These are phyloP conservation scores for Amanita thiersii DNA, from an alignment of 768 basidiomycete genomes.

Conservation along the genomic window DNA sequence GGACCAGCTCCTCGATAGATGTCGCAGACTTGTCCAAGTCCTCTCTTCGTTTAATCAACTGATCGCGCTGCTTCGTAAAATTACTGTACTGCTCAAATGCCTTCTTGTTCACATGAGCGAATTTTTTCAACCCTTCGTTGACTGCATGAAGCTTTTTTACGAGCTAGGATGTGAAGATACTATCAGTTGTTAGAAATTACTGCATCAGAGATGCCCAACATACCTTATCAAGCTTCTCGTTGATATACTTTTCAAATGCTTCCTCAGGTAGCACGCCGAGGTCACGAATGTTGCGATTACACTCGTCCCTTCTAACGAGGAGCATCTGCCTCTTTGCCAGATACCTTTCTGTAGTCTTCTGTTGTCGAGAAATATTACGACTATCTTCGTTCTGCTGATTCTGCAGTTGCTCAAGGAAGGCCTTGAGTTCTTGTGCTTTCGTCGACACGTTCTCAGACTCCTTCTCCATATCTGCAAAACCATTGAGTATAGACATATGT, in stretches of 20 bases:
- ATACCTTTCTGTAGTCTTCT: slow-evolving; percentile 94
- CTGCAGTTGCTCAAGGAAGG: slow-evolving; percentile 66
- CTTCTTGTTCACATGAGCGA: slow-evolving; percentile 98
- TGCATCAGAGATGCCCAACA: slow-evolving; percentile 16
- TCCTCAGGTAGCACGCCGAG: slow-evolving; percentile 95
- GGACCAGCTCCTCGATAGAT: slow-evolving; percentile 89
- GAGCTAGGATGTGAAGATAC: slow-evolving; percentile 39
- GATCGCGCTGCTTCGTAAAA: slow-evolving; percentile 96
- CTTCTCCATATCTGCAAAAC: slow-evolving; percentile 54
- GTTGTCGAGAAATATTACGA: slow-evolving; percentile 80
- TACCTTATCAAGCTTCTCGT: slow-evolving; percentile 82
- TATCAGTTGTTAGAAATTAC: background rate
- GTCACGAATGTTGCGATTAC: slow-evolving; percentile 91
- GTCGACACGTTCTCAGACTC: slow-evolving; percentile 54
- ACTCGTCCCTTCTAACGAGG: slow-evolving; percentile 79
- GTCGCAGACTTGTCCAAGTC: slow-evolving; percentile 86
- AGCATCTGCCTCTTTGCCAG: slow-evolving; percentile 89
- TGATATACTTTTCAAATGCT: slow-evolving; percentile 92
- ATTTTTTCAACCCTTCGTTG: slow-evolving; percentile 92
- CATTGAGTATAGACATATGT: background rate
- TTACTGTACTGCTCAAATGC: slow-evolving; percentile 98
- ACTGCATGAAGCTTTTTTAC: slow-evolving; percentile 88
- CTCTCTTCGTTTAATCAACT: slow-evolving; percentile 76
- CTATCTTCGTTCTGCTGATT: slow-evolving; percentile 81
- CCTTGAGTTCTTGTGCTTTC: slow-evolving; percentile 60